These are phyloP conservation scores for Candida dubliniensis DNA, from an alignment of 1,139 yeast species.

Conservation along the genomic window DNA sequence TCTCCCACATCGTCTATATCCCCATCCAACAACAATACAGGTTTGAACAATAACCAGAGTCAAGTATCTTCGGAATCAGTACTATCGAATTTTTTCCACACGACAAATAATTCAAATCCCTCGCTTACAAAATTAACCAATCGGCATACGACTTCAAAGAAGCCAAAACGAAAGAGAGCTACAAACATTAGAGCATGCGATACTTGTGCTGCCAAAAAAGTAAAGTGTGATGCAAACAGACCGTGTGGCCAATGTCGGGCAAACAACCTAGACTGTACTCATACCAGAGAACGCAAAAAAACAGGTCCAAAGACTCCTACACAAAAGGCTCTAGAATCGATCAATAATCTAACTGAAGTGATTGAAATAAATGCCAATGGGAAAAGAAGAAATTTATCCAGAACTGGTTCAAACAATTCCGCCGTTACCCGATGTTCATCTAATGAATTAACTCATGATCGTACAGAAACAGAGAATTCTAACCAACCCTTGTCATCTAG, in stretches of 20 bases:
- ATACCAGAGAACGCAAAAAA: slow-evolving; percentile 38
- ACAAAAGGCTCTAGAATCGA: slow-evolving; percentile 37
- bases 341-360: slow-evolving; percentile 26
- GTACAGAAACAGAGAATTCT: background rate
- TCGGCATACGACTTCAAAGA: slow-evolving; percentile 13
- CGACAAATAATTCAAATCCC: slow-evolving; percentile 8
- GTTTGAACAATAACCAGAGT: background rate
- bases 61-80: slow-evolving; percentile 2
- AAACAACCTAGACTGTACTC: slow-evolving; percentile 39
- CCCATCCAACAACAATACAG: slow-evolving; percentile 1
- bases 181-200: slow-evolving; percentile 39
- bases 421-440: slow-evolving; percentile 11
- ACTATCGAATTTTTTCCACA: slow-evolving; percentile 2
- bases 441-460: background rate
- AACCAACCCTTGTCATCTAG: too few species aligned
- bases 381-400: background rate
- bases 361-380: slow-evolving; percentile 13
- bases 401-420: slow-evolving; percentile 4
- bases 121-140: slow-evolving; percentile 14
- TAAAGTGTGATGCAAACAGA: slow-evolving; percentile 38
- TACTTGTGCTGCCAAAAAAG: slow-evolving; percentile 46
- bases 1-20: background rate
- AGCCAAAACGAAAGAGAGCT: slow-evolving; percentile 22
- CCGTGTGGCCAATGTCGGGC: slow-evolving; percentile 44
- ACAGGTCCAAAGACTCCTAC: slow-evolving; percentile 46